Conservation (phyloP, 2,329 filamentous ascomycete genomes). For the Botryotinia narcissicola region DNA sequence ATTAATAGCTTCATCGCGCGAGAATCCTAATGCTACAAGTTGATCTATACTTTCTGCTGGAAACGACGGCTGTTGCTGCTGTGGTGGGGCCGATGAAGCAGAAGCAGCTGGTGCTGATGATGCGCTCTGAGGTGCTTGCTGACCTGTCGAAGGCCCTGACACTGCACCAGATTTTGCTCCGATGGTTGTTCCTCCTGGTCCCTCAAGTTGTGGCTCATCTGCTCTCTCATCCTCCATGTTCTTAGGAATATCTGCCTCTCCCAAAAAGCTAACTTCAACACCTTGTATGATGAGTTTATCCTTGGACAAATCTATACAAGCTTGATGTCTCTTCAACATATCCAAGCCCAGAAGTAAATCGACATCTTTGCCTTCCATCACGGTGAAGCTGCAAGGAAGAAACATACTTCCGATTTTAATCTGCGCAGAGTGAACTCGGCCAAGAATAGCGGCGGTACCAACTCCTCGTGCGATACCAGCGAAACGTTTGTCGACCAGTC, state of each 20-base stretch:
- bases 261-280: slow-evolving; percentile 83
- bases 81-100: slow-evolving; percentile 21
- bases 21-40: slow-evolving; percentile 75
- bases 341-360: slow-evolving; percentile 90
- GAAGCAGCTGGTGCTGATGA: slow-evolving; percentile 8
- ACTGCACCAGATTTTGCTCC: slow-evolving; percentile 80
- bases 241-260: slow-evolving; percentile 92
- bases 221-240: slow-evolving; percentile 68
- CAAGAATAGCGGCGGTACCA: slow-evolving; percentile 90
- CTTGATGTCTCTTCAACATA: slow-evolving; percentile 96
- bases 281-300: slow-evolving; percentile 86
- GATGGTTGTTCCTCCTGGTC: slow-evolving; percentile 85
- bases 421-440: slow-evolving; percentile 90
- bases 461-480: slow-evolving; percentile 90
- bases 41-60: slow-evolving; percentile 67
- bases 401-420: slow-evolving; percentile 89
- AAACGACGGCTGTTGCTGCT: slow-evolving; percentile 33
- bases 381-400: slow-evolving; percentile 92
- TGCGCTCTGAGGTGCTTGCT: slow-evolving; percentile 26
- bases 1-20: slow-evolving; percentile 70
- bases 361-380: slow-evolving; percentile 98
- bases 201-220: slow-evolving; percentile 79
- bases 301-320: slow-evolving; percentile 80
- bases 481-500: slow-evolving; percentile 88
- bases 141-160: slow-evolving; percentile 43